Percentiles rank a stretch among this genome's conserved stretches.
Evolutionary conservation across 2,329 filamentous ascomycete species (phyloP).

Genomic region (Phyllosticta ampelicida): DNA sequence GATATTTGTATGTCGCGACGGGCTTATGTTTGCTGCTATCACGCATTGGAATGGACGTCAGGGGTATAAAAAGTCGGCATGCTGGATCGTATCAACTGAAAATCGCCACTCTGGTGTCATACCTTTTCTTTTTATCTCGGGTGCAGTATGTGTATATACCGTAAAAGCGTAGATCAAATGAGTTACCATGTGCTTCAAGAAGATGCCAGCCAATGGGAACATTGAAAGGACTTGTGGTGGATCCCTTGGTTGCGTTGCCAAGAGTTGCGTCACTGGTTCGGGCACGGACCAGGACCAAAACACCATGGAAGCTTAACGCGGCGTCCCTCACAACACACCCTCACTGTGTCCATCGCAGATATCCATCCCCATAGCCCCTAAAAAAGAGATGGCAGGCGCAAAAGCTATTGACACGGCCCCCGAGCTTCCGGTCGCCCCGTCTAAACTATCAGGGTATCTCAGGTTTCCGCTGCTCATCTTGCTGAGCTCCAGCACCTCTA

Average conservation of each 20-base stretch:
- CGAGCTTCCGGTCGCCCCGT: slow-evolving; percentile 15
- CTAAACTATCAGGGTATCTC: slow-evolving; percentile 25
- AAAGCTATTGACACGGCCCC: slow-evolving; percentile 11
- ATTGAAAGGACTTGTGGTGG: neutral
- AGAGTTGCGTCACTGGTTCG: neutral
- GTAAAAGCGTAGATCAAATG: neutral
- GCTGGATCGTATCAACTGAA: neutral
- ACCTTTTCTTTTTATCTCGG: neutral
- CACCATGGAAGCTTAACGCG: slow-evolving; percentile 2
- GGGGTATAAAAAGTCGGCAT: slow-evolving; percentile 7
- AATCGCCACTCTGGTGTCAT: slow-evolving; percentile 6
- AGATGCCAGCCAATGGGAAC: neutral
- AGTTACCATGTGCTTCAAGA: neutral
- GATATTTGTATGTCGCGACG: neutral
- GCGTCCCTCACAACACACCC: slow-evolving; percentile 3
- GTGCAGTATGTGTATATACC: neutral
- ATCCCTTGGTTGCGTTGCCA: neutral
- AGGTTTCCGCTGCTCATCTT: slow-evolving; percentile 36
- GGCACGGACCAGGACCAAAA: neutral
- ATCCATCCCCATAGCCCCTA: neutral
- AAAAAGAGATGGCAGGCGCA: slow-evolving; percentile 7
- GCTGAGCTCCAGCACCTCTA: slow-evolving; percentile 50
- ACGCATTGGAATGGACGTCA: slow-evolving; percentile 9
- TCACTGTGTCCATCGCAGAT: neutral
- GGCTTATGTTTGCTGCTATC: neutral